Evolutionary conservation across 768 basidiomycete species (phyloP).

Genomic region (Porpolomopsis calyptriformis): DNA sequence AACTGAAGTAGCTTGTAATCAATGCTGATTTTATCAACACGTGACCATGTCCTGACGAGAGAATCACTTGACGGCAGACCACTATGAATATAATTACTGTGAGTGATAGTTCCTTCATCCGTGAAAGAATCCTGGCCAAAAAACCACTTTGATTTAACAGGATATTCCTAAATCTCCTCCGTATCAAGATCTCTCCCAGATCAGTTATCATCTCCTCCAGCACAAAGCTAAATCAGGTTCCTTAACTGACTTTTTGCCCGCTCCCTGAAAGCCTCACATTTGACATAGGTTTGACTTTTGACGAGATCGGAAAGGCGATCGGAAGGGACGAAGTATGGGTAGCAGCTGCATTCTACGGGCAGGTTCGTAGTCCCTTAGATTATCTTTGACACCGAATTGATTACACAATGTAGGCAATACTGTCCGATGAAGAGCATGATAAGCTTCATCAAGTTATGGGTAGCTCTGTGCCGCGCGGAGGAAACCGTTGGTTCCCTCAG

Average conservation of each 20-base stretch:
- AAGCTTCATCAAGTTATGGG: constrained; percentile 42
- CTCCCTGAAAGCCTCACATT: neutral
- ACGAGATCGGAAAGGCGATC: constrained; percentile 52
- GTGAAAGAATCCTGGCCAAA: neutral
- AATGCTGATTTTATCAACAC: too few relatives aligned
- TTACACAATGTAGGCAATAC: constrained; percentile 47
- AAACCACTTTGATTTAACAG: constrained; percentile 15
- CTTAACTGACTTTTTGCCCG: neutral
- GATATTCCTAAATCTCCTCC: constrained; percentile 32
- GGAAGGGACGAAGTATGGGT: constrained; percentile 75
- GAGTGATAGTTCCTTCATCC: too few relatives aligned
- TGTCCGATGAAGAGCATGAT: constrained; percentile 46
- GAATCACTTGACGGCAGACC: too few relatives aligned
- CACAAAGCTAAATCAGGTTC: constrained; percentile 59
- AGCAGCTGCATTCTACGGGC: constrained; percentile 73
- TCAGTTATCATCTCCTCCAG: constrained; percentile 42
- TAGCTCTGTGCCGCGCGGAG: constrained; percentile 34
- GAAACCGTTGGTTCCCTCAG: constrained; percentile 64
- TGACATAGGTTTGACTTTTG: constrained; percentile 52
- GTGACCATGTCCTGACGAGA: too few relatives aligned
- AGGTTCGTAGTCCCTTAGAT: constrained; percentile 29
- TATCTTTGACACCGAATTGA: neutral
- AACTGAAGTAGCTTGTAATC: too few relatives aligned
- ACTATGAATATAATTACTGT: too few relatives aligned
- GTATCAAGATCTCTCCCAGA: constrained; percentile 42